A percentile compares a stretch with the other conserved stretches of the same genome.
Evolutionary conservation across 371 early-diverging fungal genomes (phyloP).

Genomic region (Zancudomyces culisetae): DNA sequence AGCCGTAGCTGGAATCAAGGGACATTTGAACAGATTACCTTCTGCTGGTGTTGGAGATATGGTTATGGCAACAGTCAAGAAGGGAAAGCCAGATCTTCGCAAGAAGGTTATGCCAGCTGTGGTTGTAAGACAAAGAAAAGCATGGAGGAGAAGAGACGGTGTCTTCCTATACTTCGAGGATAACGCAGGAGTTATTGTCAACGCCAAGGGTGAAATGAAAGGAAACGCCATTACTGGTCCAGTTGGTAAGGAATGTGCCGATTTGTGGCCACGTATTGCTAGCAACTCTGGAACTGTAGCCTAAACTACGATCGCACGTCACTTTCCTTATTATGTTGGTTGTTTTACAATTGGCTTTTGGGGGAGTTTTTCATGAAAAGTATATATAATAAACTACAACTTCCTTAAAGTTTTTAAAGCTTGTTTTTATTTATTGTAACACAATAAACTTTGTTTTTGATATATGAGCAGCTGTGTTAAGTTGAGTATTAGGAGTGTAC

Average conservation of each 20-base stretch:
- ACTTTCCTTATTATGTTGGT: too few relatives aligned
- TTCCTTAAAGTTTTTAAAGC: too few relatives aligned
- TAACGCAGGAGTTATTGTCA: conserved; percentile 95
- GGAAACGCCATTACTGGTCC: conserved; percentile 99
- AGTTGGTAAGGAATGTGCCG: conserved; percentile 99
- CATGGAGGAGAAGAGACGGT: conserved; percentile 98
- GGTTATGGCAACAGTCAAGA: conserved; percentile 98
- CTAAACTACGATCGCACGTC: too few relatives aligned
- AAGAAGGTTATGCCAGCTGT: conserved; percentile 99
- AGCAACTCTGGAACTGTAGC: conserved; percentile 88
- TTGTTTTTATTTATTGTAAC: too few relatives aligned
- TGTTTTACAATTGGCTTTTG: too few relatives aligned
- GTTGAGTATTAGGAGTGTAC: too few relatives aligned
- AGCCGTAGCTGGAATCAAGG: conserved; percentile 92
- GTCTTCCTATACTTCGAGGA: conserved; percentile 97
- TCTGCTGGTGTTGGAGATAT: conserved; percentile 99
- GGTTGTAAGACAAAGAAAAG: conserved; percentile 98
- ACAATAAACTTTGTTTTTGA: too few relatives aligned
- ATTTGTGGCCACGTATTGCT: conserved; percentile 99
- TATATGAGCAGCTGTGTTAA: too few relatives aligned
- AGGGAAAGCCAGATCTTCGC: conserved; percentile 99
- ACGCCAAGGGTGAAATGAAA: conserved; percentile 99
- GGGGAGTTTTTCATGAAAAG: too few relatives aligned
- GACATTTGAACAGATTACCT: conserved; percentile 96
- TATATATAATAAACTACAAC: too few relatives aligned